Conservation (phyloP, 208 protist species). For the Acanthamoeba polyphaga region DNA sequence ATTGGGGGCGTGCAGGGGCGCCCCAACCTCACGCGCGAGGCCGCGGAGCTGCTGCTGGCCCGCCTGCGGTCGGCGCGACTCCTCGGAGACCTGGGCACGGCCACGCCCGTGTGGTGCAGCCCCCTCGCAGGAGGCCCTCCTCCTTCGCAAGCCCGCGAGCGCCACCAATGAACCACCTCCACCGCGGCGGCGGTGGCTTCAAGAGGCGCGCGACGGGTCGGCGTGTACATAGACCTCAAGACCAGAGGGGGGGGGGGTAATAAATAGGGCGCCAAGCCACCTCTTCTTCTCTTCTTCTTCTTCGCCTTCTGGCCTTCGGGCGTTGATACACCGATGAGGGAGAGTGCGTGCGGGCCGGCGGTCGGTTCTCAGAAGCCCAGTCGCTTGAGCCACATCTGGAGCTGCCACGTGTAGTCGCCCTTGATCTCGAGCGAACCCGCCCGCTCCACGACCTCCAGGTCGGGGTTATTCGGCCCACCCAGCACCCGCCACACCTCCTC, state of each 20-base stretch:
- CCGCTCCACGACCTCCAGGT: constrained; percentile 53
- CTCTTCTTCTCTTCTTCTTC: too few species aligned
- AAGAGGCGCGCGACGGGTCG: too few species aligned
- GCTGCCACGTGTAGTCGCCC: constrained; percentile 61
- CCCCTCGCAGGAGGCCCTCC: not conserved
- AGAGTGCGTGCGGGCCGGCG: too few species aligned
- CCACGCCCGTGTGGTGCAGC: not conserved
- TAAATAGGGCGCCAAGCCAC: too few species aligned
- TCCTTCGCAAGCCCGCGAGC: too few species aligned
- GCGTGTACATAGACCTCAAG: too few species aligned
- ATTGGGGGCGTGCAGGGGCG: too few species aligned
- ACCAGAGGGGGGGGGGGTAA: too few species aligned
- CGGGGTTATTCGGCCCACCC: not conserved
- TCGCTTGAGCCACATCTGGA: constrained; percentile 55
- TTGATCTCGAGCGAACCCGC: constrained; percentile 56
- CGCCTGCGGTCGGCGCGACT: not conserved
- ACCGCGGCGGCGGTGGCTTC: too few species aligned
- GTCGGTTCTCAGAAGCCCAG: constrained; percentile 32
- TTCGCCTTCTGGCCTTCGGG: too few species aligned
- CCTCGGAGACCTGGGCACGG: not conserved
- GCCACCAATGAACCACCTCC: too few species aligned
- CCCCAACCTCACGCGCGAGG: not conserved
- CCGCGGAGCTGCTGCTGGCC: not conserved
- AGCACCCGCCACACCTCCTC: constrained; percentile 47
- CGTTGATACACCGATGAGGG: not conserved